Conservation (phyloP, 495 filamentous ascomycete genomes). For the Podospora tetraspora region DNA sequence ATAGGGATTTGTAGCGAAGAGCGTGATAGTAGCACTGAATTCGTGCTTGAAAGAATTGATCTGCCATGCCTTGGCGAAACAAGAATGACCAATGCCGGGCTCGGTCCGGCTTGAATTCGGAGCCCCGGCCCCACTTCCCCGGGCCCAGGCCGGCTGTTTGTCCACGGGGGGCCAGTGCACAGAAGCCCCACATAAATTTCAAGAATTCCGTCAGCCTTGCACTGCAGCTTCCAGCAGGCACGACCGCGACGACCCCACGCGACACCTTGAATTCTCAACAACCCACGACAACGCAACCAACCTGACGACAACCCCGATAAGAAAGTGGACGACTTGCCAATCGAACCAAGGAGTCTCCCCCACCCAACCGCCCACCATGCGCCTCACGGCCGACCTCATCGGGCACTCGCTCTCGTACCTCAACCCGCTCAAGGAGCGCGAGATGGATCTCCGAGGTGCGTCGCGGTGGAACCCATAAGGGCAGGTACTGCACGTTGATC, state of each 20-base stretch:
- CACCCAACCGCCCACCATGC: conserved; percentile 52
- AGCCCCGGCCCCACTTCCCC: neutral
- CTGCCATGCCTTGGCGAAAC: neutral
- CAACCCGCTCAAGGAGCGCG: conserved; percentile 94
- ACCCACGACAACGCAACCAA: neutral
- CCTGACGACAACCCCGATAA: neutral
- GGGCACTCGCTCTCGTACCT: conserved; percentile 89
- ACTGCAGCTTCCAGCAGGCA: neutral
- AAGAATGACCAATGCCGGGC: neutral
- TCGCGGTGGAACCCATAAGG: conserved; percentile 80
- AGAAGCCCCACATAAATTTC: neutral
- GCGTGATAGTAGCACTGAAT: neutral
- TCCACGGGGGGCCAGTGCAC: neutral
- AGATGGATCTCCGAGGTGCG: conserved; percentile 99
- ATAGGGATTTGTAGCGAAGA: neutral
- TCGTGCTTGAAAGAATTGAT: neutral
- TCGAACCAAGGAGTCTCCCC: neutral
- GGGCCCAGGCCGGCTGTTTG: neutral
- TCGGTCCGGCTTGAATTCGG: neutral
- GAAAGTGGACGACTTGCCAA: neutral
- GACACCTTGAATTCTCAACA: neutral
- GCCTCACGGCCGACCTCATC: conserved; percentile 91
- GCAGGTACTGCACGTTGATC: conserved; percentile 94
- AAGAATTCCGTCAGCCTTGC: neutral
- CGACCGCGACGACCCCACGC: neutral